These are phyloP conservation scores for Aspergillus jensenii DNA, from an alignment of 2,329 filamentous ascomycete genomes.

Conservation along the genomic window DNA sequence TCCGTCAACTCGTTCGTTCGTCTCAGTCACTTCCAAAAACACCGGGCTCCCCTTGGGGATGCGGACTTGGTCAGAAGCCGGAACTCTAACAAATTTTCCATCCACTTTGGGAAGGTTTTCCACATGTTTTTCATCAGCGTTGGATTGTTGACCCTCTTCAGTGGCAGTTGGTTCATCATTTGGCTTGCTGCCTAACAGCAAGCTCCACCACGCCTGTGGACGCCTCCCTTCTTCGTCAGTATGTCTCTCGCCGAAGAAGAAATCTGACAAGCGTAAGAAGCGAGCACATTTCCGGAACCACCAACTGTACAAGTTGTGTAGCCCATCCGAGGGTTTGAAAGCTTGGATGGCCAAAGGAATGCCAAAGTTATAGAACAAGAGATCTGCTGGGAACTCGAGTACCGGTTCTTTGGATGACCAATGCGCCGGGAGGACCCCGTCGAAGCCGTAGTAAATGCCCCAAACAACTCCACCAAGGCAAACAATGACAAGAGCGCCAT, in stretches of 20 bases:
- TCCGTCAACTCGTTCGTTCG: conserved; percentile 65
- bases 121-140: conserved; percentile 40
- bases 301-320: conserved; percentile 88
- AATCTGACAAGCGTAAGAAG: conserved; percentile 78
- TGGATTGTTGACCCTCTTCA: conserved; percentile 28
- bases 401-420: conserved; percentile 92
- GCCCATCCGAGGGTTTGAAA: conserved; percentile 78
- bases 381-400: conserved; percentile 88
- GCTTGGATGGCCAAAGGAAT: conserved; percentile 84
- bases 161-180: conserved; percentile 37
- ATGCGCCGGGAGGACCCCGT: conserved; percentile 79
- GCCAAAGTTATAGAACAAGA: conserved; percentile 95
- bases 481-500: conserved; percentile 86
- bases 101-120: conserved; percentile 61
- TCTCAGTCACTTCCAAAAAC: conserved; percentile 72
- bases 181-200: conserved; percentile 38
- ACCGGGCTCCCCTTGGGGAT: conserved; percentile 81
- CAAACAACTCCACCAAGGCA: conserved; percentile 96
- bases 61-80: conserved; percentile 90
- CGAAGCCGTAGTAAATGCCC: conserved; percentile 70
- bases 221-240: conserved; percentile 75
- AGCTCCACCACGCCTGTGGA: conserved; percentile 58
- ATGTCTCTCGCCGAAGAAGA: conserved; percentile 82
- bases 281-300: conserved; percentile 91
- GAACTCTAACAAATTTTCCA: conserved; percentile 85